A percentile compares a stretch with the other conserved stretches of the same genome.
These are phyloP conservation scores for Colletotrichum plurivorum DNA, from an alignment of 2,329 filamentous ascomycete genomes.

Conservation along the genomic window DNA sequence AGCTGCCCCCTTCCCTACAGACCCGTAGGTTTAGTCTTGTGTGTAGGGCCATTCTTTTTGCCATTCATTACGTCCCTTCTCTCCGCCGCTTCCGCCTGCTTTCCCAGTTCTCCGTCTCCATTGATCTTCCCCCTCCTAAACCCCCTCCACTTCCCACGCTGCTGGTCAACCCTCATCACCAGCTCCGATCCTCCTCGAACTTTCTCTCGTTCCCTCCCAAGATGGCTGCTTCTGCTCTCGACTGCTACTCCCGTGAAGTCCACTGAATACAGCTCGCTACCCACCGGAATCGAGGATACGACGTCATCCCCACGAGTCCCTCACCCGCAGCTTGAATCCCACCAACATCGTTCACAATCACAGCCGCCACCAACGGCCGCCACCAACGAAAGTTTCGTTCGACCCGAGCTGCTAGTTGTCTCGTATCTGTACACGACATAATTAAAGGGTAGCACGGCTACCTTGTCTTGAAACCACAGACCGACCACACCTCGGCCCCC, in stretches of 20 bases:
- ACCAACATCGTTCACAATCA: not conserved
- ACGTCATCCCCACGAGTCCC: not conserved
- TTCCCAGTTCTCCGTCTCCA: constrained; percentile 27
- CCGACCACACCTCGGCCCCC: not conserved
- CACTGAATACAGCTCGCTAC: constrained; percentile 16
- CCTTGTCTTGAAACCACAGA: not conserved
- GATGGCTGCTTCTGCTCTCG: constrained; percentile 31
- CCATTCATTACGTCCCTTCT: constrained; percentile 34
- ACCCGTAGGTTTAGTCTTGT: too few relatives aligned
- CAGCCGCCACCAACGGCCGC: not conserved
- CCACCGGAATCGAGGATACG: not conserved
- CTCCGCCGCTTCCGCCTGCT: constrained; percentile 36
- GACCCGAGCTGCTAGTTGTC: not conserved
- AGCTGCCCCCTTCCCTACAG: constrained; percentile 1
- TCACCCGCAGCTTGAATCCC: not conserved
- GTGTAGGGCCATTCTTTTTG: constrained; percentile 13
- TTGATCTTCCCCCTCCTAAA: constrained; percentile 30
- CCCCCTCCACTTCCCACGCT: not conserved
- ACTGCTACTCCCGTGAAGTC: constrained; percentile 32
- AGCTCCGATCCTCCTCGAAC: constrained; percentile 1
- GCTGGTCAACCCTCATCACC: not conserved
- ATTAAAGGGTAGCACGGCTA: too few relatives aligned
- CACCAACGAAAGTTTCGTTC: constrained; percentile 2
- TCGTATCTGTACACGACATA: not conserved
- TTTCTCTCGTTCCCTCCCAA: constrained; percentile 11